A percentile compares a stretch with the other conserved stretches of the same genome.
Evolutionary conservation across 2,329 filamentous ascomycete species (phyloP).

Genomic region (Cadophora luteo-olivacea): DNA sequence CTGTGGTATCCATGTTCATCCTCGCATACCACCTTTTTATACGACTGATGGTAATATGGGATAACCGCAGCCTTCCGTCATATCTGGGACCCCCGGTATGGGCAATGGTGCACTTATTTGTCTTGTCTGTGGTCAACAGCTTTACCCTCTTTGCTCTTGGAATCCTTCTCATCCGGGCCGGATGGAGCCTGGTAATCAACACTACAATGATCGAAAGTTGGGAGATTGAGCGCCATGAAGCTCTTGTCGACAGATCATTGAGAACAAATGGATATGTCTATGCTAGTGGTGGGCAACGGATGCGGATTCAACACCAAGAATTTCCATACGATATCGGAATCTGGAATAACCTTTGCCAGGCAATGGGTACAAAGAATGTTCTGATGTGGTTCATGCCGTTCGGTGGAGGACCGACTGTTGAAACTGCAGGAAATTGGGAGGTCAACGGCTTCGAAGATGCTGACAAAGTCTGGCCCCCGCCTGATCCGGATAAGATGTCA

Average conservation of each 20-base stretch:
- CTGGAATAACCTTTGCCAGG: constrained; percentile 74
- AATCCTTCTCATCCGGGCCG: constrained; percentile 69
- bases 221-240: constrained; percentile 71
- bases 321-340: constrained; percentile 85
- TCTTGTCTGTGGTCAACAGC: constrained; percentile 63
- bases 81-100: constrained; percentile 73
- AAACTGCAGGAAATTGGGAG: constrained; percentile 60
- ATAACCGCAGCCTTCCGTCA: constrained; percentile 68
- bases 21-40: constrained; percentile 66
- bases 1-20: constrained; percentile 64
- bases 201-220: constrained; percentile 83
- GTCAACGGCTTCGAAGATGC: constrained; percentile 79
- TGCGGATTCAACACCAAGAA: constrained; percentile 69
- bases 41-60: constrained; percentile 67
- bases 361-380: constrained; percentile 73
- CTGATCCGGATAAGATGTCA: constrained; percentile 65
- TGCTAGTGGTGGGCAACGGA: constrained; percentile 54
- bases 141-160: constrained; percentile 66
- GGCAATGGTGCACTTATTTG: constrained; percentile 66
- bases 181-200: constrained; percentile 69
- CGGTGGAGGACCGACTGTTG: constrained; percentile 54
- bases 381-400: constrained; percentile 75
- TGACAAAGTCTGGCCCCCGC: constrained; percentile 66
- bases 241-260: constrained; percentile 55
- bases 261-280: constrained; percentile 49